Conservation (phyloP, 225 moss, liverwort and hornwort genomes). For the Straminergon stramineum region DNA sequence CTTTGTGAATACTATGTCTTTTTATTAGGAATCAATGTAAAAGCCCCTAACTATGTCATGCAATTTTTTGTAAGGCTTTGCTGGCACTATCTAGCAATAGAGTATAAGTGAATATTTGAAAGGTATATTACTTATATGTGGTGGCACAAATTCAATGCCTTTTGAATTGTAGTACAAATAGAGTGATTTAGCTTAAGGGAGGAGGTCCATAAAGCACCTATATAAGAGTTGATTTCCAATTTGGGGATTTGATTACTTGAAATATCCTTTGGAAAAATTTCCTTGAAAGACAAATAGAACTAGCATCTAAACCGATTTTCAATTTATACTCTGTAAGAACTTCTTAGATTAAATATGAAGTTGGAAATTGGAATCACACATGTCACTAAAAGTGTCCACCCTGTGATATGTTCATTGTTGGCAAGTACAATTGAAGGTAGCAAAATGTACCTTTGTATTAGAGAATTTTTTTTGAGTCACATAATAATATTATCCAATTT, state of each 20-base stretch:
- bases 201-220: background rate
- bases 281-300: background rate
- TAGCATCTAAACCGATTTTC: background rate
- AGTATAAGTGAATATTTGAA: background rate
- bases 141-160: background rate
- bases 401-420: background rate
- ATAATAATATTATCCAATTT: background rate
- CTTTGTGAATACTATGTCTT: background rate
- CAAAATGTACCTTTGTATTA: accelerated
- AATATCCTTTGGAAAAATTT: background rate
- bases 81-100: background rate
- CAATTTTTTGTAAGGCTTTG: accelerated
- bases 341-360: background rate
- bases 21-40: background rate
- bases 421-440: background rate
- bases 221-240: background rate
- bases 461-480: background rate
- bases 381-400: background rate
- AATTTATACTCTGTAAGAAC: background rate
- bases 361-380: background rate
- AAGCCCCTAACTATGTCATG: background rate
- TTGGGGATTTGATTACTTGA: background rate
- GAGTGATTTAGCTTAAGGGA: no score
- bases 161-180: no score
- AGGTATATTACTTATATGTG: background rate